Evolutionary conservation across 371 early-diverging fungal genomes (phyloP), one percentile per base, ranked within the genome.

Genomic region (Mortierella sp.): DNA sequence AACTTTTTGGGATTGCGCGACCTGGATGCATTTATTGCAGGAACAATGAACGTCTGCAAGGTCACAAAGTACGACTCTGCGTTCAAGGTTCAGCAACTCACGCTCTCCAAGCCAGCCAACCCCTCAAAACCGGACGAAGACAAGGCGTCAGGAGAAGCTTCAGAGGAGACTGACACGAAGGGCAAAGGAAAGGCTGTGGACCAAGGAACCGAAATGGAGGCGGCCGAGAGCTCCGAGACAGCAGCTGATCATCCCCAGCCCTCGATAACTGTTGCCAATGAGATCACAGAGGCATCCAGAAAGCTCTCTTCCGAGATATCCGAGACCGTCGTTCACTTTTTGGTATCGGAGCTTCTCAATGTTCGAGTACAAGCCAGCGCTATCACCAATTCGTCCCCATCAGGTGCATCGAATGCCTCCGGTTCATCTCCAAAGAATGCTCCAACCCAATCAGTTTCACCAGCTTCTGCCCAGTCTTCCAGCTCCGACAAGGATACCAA

Each of bases 1-100:
- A 83, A 86, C 28, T 89, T 88, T 49, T 67, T 94, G 41, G 94
- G 89, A 0, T 70, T 94, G 54, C 91, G 98, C 24, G 85, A 93
- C 46, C 86, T 92, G 0, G 81, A 83, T 18, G 66, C 85, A 4
- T 98, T 95, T 78, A 82, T 88, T 18, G 71, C 90, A 2, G 91
- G 93, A 0, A 81, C 89, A 0, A 72, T 81, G 0, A 87, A 85
- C n/a, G 69, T 89, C 9, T 92, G 91, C 72, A 84, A 87, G 31
- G 78, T 96, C 34, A 80, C 90, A 1, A 82, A 82, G 16, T 90
- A 86, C 67, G 90, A 90, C 52, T 74, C 87, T 41, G 78, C 81
- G 45, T 84, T 83, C 53, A 72, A 83, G 9, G 76, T 81, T 45
- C 82, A 80, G 45, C 90, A 89, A 57, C 82, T 93, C 52, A 82